Percentiles rank a stretch among this genome's conserved stretches.
Evolutionary conservation across 345 rosid genomes (phyloP).

Genomic region (Acer saccharum): DNA sequence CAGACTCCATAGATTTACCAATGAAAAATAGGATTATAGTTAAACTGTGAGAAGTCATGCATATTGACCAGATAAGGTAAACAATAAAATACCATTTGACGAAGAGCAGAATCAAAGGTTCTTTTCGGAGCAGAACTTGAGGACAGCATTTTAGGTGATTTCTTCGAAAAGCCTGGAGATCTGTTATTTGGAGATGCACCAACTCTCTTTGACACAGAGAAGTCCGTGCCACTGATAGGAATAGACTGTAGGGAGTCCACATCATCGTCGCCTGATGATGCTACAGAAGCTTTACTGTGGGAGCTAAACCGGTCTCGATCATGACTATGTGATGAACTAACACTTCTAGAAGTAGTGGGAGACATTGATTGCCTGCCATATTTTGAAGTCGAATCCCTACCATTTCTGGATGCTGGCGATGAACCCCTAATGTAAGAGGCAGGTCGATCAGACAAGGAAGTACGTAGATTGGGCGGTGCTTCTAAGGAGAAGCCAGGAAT

Average conservation of each 20-base stretch:
- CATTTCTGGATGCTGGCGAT: slow-evolving; percentile 94
- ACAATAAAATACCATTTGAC: slow-evolving; percentile 69
- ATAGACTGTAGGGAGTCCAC: slow-evolving; percentile 67
- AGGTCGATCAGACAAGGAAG: slow-evolving; percentile 93
- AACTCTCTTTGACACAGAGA: slow-evolving; percentile 50
- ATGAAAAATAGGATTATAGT: not conserved
- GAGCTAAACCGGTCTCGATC: slow-evolving; percentile 86
- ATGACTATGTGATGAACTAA: slow-evolving; percentile 80
- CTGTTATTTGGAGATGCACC: slow-evolving; percentile 63
- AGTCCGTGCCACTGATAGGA: slow-evolving; percentile 53
- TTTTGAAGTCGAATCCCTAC: slow-evolving; percentile 58
- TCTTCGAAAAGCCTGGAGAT: slow-evolving; percentile 66
- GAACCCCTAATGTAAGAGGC: slow-evolving; percentile 94
- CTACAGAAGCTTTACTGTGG: slow-evolving; percentile 84
- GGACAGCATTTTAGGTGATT: slow-evolving; percentile 48
- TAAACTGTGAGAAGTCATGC: not conserved
- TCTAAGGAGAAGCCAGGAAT: slow-evolving; percentile 95
- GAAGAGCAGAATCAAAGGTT: slow-evolving; percentile 70
- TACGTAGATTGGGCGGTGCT: slow-evolving; percentile 97
- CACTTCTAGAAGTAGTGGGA: slow-evolving; percentile 92
- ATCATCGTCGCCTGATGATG: slow-evolving; percentile 94
- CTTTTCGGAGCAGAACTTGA: slow-evolving; percentile 89
- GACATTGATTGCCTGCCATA: slow-evolving; percentile 88
- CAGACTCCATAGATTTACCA: not conserved
- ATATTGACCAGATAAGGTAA: slow-evolving; percentile 9